phyloP scores from a whole-genome alignment of 2,329 filamentous ascomycete species.

The Diaporthe eres region DNA sequence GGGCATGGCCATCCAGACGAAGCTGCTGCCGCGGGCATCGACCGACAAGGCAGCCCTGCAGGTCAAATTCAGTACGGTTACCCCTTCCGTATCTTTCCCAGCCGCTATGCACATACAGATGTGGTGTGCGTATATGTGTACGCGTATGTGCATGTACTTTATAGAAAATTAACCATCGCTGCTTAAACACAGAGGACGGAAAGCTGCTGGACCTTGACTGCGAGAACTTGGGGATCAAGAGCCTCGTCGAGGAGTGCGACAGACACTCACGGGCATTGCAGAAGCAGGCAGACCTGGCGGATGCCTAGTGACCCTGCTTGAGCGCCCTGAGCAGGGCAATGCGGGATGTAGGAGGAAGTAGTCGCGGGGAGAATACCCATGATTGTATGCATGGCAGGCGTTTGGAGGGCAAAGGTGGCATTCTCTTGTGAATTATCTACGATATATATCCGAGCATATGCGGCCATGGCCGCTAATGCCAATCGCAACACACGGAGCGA shows the following conservation, averaged over 20 bases:
- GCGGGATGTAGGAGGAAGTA: not conserved
- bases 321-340: not conserved
- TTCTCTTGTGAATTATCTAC: not conserved
- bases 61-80: slow-evolving; percentile 85
- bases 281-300: slow-evolving; percentile 83
- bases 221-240: slow-evolving; percentile 85
- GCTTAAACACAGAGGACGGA: slow-evolving; percentile 79
- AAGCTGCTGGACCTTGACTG: slow-evolving; percentile 89
- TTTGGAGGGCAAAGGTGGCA: slow-evolving; percentile 1
- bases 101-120: not conserved
- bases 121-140: slow-evolving; percentile 18
- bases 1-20: slow-evolving; percentile 83
- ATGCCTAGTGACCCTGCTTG: slow-evolving; percentile 46
- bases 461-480: not conserved
- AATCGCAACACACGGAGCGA: not conserved
- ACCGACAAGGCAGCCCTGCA: slow-evolving; percentile 77
- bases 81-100: not conserved
- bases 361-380: slow-evolving; percentile 3
- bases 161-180: not conserved
- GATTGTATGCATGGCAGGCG: slow-evolving; percentile 38
- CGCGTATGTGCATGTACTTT: not conserved
- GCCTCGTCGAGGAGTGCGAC: slow-evolving; percentile 90
- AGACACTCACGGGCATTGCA: slow-evolving; percentile 87
- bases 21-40: slow-evolving; percentile 79
- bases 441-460: not conserved